A percentile compares a stretch with the other conserved stretches of the same genome.
These are phyloP conservation scores for Gnomoniopsis sp. DNA, from an alignment of 2,329 filamentous ascomycete species.

Conservation along the genomic window DNA sequence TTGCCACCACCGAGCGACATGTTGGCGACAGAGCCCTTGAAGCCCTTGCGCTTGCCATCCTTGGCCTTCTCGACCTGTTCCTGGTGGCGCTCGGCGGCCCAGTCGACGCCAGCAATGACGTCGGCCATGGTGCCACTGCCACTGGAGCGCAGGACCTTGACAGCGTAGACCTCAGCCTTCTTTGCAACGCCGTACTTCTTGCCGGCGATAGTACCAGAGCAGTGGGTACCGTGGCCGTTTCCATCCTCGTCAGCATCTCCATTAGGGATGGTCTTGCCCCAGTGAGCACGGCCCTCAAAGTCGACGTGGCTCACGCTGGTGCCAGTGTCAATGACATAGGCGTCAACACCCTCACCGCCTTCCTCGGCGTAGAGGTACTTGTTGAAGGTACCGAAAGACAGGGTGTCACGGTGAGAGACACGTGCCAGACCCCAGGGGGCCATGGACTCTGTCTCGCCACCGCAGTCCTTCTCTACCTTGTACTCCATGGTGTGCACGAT, in stretches of 20 bases:
- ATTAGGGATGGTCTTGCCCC: slow-evolving; percentile 92
- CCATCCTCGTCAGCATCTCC: slow-evolving; percentile 87
- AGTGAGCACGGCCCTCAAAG: slow-evolving; percentile 91
- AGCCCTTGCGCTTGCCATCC: slow-evolving; percentile 87
- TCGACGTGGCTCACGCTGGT: slow-evolving; percentile 93
- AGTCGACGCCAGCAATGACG: slow-evolving; percentile 97
- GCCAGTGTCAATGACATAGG: slow-evolving; percentile 97
- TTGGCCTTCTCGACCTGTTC: slow-evolving; percentile 76
- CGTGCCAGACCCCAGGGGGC: slow-evolving; percentile 98
- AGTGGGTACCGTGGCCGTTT: slow-evolving; percentile 98
- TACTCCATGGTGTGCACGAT: slow-evolving; percentile 77
- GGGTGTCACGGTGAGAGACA: slow-evolving; percentile 87
- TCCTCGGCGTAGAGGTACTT: slow-evolving; percentile 92
- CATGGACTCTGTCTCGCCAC: slow-evolving; percentile 74
- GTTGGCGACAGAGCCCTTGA: slow-evolving; percentile 99
- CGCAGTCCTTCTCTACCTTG: slow-evolving; percentile 39
- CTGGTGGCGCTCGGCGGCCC: slow-evolving; percentile 75
- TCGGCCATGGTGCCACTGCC: slow-evolving; percentile 98
- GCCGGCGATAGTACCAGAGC: slow-evolving; percentile 94
- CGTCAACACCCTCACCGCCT: slow-evolving; percentile 95
- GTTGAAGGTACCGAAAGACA: slow-evolving; percentile 93
- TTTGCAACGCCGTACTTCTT: slow-evolving; percentile 99
- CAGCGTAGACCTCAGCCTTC: slow-evolving; percentile 94
- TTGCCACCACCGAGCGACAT: slow-evolving; percentile 99
- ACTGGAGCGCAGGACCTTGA: slow-evolving; percentile 97